phyloP scores from a whole-genome alignment of 1,284 basidiomycete species.

The Melampsora occidentalis region DNA sequence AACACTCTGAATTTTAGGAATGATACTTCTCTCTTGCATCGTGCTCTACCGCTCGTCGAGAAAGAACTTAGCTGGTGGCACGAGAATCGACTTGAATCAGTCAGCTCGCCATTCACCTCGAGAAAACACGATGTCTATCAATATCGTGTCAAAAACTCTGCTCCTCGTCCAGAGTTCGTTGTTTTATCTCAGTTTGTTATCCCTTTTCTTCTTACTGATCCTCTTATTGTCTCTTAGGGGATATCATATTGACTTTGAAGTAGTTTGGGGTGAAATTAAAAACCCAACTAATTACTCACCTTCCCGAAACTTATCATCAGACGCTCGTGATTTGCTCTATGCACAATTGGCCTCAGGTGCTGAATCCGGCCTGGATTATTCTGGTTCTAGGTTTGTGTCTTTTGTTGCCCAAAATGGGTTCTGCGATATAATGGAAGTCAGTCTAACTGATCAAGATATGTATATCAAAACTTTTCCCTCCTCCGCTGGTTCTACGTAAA shows the following conservation, averaged over 20 bases:
- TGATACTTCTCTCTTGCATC: slow-evolving; percentile 64
- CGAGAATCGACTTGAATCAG: slow-evolving; percentile 68
- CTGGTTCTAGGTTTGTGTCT: slow-evolving; percentile 36
- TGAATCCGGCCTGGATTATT: slow-evolving; percentile 63
- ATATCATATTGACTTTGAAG: slow-evolving; percentile 67
- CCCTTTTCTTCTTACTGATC: slow-evolving; percentile 14
- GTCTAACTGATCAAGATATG: too few species aligned
- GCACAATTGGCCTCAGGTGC: slow-evolving; percentile 84
- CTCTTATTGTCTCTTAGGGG: slow-evolving; percentile 49
- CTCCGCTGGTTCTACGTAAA: background rate
- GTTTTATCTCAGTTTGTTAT: background rate
- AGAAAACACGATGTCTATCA: slow-evolving; percentile 66
- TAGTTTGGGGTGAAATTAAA: slow-evolving; percentile 64
- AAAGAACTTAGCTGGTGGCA: slow-evolving; percentile 79
- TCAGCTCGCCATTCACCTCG: slow-evolving; percentile 67
- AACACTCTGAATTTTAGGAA: slow-evolving; percentile 62
- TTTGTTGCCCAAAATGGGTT: too few species aligned
- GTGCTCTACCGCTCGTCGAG: slow-evolving; percentile 67
- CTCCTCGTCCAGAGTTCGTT: slow-evolving; percentile 78
- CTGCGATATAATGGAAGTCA: too few species aligned
- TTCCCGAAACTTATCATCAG: too few species aligned
- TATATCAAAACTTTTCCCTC: too few species aligned
- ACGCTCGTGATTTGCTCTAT: slow-evolving; percentile 65
- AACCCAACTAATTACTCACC: slow-evolving; percentile 27
- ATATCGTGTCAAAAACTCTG: slow-evolving; percentile 68